A percentile compares a stretch with the other conserved stretches of the same genome.
phyloP scores from a whole-genome alignment of 169 alveolate genomes.

The Plasmodium malariae region DNA sequence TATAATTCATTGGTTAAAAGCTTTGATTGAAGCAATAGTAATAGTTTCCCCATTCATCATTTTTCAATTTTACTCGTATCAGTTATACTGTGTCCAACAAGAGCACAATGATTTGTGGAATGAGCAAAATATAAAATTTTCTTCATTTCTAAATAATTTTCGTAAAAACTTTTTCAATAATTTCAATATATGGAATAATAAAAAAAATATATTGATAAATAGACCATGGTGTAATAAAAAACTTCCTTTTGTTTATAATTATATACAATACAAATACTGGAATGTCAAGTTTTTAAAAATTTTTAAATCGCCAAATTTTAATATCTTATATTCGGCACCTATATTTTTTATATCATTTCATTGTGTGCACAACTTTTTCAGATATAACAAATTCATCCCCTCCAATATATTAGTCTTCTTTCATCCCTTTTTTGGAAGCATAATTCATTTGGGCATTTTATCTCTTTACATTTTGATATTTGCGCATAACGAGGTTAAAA shows the following conservation, averaged over 20 bases:
- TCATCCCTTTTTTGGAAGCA: conserved; percentile 19
- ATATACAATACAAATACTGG: conserved; percentile 84
- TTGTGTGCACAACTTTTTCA: conserved; percentile 25
- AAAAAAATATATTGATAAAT: not conserved
- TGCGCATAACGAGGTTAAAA: conserved; percentile 75
- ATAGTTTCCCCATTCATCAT: conserved; percentile 78
- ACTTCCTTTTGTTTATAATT: conserved; percentile 78
- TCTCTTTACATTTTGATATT: conserved; percentile 28
- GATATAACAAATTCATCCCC: not conserved
- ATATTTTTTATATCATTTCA: conserved; percentile 54
- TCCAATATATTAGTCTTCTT: not conserved
- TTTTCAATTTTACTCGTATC: conserved; percentile 80
- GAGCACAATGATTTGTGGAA: conserved; percentile 34
- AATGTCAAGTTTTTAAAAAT: conserved; percentile 79
- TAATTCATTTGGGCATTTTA: conserved; percentile 33
- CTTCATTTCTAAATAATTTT: conserved; percentile 35
- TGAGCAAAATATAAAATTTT: conserved; percentile 61
- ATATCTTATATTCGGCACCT: conserved; percentile 58
- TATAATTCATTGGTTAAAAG: conserved; percentile 78
- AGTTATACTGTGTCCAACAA: conserved; percentile 77
- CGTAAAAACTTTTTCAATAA: conserved; percentile 20
- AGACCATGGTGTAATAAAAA: conserved; percentile 83
- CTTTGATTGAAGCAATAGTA: conserved; percentile 78
- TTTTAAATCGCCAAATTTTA: conserved; percentile 39
- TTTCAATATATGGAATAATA: not conserved